Percentiles rank a stretch among this genome's conserved stretches.
phyloP scores from a whole-genome alignment of 768 basidiomycete genomes.

The Suillus variegatus region DNA sequence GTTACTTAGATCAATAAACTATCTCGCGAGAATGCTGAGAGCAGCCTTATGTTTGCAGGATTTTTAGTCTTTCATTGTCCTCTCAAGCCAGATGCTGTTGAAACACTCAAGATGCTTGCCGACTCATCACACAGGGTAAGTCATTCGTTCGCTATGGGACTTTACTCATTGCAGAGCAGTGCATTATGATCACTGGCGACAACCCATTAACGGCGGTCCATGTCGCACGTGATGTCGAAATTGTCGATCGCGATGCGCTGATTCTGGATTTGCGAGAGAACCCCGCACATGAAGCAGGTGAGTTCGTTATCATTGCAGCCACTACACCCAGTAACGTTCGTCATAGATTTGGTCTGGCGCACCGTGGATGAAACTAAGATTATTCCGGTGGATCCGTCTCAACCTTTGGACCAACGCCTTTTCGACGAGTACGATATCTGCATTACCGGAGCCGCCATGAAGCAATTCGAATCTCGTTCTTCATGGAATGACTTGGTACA shows the following conservation, averaged over 20 bases:
- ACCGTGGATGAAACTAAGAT: constrained; percentile 91
- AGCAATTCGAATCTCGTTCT: constrained; percentile 73
- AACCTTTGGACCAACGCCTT: constrained; percentile 75
- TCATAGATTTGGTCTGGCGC: constrained; percentile 83
- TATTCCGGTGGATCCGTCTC: constrained; percentile 79
- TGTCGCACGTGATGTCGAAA: constrained; percentile 95
- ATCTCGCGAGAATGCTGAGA: constrained; percentile 80
- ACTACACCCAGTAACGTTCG: neutral
- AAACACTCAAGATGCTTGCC: constrained; percentile 88
- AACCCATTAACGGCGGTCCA: constrained; percentile 97
- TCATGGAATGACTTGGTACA: constrained; percentile 85
- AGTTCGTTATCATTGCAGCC: constrained; percentile 23
- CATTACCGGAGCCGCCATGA: constrained; percentile 92
- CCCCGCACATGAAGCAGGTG: constrained; percentile 66
- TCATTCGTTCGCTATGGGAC: constrained; percentile 13
- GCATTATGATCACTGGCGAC: constrained; percentile 99
- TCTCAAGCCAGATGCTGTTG: constrained; percentile 89
- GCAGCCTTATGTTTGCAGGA: constrained; percentile 79
- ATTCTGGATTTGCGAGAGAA: constrained; percentile 91
- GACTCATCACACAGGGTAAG: constrained; percentile 95
- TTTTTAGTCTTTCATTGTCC: constrained; percentile 99
- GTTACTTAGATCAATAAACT: constrained; percentile 79
- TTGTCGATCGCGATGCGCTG: constrained; percentile 91
- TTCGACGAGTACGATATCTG: constrained; percentile 94
- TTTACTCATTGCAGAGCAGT: constrained; percentile 46